These are phyloP conservation scores for Yamadazyma phyllophila DNA, from an alignment of 805 yeast species.

Conservation along the genomic window DNA sequence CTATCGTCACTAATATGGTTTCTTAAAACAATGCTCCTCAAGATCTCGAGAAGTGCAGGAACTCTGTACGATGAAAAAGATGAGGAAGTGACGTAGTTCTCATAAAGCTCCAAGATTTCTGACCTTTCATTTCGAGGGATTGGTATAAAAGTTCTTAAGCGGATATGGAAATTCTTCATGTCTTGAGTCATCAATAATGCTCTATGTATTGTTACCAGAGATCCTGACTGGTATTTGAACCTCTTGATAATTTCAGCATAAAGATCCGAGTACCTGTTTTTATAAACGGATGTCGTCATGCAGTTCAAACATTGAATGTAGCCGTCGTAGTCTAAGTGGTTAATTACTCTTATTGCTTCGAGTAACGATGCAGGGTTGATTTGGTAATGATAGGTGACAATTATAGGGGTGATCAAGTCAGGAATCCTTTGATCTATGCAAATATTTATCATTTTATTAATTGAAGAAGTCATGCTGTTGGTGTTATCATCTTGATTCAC, in stretches of 20 bases:
- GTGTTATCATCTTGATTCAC: no score
- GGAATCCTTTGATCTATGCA: no score
- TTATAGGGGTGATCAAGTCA: no score
- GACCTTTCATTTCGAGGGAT: not conserved
- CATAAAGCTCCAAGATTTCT: conserved; percentile 5
- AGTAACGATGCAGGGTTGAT: no score
- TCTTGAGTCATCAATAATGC: conserved; percentile 1
- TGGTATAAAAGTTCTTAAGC: conserved; percentile 3
- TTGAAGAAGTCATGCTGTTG: no score
- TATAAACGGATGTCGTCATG: not conserved
- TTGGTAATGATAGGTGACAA: no score
- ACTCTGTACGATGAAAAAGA: not conserved
- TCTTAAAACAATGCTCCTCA: conserved; percentile 13
- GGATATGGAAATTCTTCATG: not conserved
- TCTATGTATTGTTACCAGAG: conserved; percentile 5
- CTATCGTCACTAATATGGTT: conserved; percentile 11
- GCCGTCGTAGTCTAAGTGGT: not conserved
- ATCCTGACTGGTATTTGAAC: not conserved
- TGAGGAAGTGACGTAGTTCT: not conserved
- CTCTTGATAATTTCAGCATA: not conserved
- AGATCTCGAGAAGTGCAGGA: conserved; percentile 10
- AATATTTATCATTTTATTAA: no score
- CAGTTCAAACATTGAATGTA: not conserved
- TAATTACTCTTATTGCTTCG: not conserved
- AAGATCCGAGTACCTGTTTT: not conserved